These are phyloP conservation scores for Fusarium equiseti DNA, from an alignment of 2,329 filamentous ascomycete species.

Conservation along the genomic window DNA sequence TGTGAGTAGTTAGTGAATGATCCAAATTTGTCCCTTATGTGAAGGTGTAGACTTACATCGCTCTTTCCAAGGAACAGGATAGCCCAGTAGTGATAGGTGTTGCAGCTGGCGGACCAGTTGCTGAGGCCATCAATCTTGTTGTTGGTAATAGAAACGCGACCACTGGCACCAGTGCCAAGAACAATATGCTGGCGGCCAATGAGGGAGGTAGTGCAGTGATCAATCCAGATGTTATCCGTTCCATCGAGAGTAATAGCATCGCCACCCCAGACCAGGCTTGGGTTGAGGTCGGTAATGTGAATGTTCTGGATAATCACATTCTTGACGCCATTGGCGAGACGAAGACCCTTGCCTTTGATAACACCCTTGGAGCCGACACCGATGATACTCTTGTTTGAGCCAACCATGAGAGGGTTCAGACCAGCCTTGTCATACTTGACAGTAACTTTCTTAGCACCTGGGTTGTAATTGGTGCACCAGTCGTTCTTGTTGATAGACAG, in stretches of 20 bases:
- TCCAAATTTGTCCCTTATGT: fast-evolving
- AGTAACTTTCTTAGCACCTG: constrained; percentile 58
- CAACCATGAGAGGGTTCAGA: constrained; percentile 64
- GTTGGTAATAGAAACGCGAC: constrained; percentile 71
- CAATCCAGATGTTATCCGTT: constrained; percentile 62
- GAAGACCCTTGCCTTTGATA: constrained; percentile 69
- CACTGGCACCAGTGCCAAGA: constrained; percentile 64
- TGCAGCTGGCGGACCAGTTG: constrained; percentile 67
- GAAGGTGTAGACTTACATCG: constrained; percentile 51
- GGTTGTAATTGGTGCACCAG: constrained; percentile 71
- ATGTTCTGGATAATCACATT: constrained; percentile 74
- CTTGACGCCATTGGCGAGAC: constrained; percentile 56
- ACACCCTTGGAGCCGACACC: constrained; percentile 65
- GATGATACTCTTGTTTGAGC: constrained; percentile 69
- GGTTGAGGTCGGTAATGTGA: constrained; percentile 67
- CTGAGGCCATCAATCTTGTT: constrained; percentile 67
- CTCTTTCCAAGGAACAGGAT: constrained; percentile 67
- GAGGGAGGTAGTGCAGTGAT: constrained; percentile 67
- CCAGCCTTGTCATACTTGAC: constrained; percentile 66
- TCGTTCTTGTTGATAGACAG: constrained; percentile 69
- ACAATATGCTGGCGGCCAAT: constrained; percentile 72
- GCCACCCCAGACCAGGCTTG: constrained; percentile 70
- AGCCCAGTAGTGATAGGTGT: constrained; percentile 71
- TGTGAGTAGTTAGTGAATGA: background rate
- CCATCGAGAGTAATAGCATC: constrained; percentile 67